Conservation (phyloP, 2,329 filamentous ascomycete species). For the Diaporthe velutina region DNA sequence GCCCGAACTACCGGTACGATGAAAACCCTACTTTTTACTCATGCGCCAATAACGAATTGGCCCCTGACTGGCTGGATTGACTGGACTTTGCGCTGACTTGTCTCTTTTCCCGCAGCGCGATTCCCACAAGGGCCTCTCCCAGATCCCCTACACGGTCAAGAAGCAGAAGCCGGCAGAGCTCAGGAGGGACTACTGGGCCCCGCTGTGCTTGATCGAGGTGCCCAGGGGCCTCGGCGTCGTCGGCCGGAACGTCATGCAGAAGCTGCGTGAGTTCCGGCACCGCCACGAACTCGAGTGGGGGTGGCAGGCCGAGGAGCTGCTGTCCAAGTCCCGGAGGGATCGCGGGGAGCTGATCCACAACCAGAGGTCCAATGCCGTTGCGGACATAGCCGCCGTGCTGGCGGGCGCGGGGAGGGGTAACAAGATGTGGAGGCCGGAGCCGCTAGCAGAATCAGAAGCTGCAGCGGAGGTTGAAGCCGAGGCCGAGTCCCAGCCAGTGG, state of each 20-base stretch:
- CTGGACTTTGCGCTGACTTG: not conserved
- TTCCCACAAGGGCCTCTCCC: conserved; percentile 37
- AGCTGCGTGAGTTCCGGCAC: conserved; percentile 73
- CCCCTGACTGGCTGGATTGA: not conserved
- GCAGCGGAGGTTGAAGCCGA: conserved; percentile 42
- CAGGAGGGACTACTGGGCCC: conserved; percentile 76
- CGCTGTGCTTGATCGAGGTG: conserved; percentile 72
- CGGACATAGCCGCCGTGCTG: conserved; percentile 73
- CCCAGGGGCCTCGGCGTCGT: conserved; percentile 63
- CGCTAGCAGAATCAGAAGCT: conserved; percentile 26
- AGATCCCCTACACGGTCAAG: conserved; percentile 74
- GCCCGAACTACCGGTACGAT: conserved; percentile 43
- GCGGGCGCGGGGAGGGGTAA: conserved; percentile 65
- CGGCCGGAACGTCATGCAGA: conserved; percentile 72
- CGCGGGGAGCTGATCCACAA: conserved; percentile 68
- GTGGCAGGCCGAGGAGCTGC: conserved; percentile 57
- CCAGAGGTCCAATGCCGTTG: conserved; percentile 72
- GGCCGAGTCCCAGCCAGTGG: not conserved
- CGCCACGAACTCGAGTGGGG: conserved; percentile 74
- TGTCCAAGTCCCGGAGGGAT: conserved; percentile 54
- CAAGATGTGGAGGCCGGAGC: conserved; percentile 52
- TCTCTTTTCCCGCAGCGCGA: conserved; percentile 25
- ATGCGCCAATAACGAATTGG: not conserved
- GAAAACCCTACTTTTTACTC: not conserved
- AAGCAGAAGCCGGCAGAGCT: conserved; percentile 73